These are phyloP conservation scores for Hirsutella rhossiliensis DNA, from an alignment of 2,329 filamentous ascomycete genomes.

Conservation along the genomic window DNA sequence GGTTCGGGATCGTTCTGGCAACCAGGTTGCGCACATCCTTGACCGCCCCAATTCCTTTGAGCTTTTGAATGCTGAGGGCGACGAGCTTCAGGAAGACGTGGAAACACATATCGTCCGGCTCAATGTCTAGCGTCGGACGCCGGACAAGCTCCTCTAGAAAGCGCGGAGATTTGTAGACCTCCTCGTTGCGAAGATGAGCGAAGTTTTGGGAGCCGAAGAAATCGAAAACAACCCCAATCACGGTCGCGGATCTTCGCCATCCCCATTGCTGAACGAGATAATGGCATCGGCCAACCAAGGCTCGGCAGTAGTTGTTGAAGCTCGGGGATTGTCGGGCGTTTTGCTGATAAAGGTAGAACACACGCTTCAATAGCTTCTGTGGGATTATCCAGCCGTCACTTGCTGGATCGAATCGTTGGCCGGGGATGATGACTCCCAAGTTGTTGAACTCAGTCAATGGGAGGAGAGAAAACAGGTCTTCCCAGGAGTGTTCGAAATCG, in stretches of 20 bases:
- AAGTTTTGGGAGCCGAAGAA: conserved; percentile 54
- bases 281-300: conserved; percentile 47
- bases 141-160: conserved; percentile 45
- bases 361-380: conserved; percentile 41
- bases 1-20: conserved; percentile 51
- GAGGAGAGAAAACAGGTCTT: conserved; percentile 45
- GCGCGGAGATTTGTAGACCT: conserved; percentile 45
- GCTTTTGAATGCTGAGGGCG: conserved; percentile 40
- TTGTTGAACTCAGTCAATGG: conserved; percentile 49
- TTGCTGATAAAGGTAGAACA: conserved; percentile 46
- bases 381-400: conserved; percentile 49
- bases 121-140: conserved; percentile 34
- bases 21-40: conserved; percentile 52
- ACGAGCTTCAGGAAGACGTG: conserved; percentile 56
- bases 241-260: conserved; percentile 44
- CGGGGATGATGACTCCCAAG: conserved; percentile 32
- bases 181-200: conserved; percentile 52
- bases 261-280: conserved; percentile 54
- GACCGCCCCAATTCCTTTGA: conserved; percentile 31
- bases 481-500: conserved; percentile 45
- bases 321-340: conserved; percentile 42
- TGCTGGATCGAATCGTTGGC: conserved; percentile 14
- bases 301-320: conserved; percentile 54
- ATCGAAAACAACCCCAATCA: conserved; percentile 52
- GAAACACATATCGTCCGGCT: conserved; percentile 49